phyloP scores from a whole-genome alignment of 176 grass and related monocot species.

The Lolium perenne region DNA sequence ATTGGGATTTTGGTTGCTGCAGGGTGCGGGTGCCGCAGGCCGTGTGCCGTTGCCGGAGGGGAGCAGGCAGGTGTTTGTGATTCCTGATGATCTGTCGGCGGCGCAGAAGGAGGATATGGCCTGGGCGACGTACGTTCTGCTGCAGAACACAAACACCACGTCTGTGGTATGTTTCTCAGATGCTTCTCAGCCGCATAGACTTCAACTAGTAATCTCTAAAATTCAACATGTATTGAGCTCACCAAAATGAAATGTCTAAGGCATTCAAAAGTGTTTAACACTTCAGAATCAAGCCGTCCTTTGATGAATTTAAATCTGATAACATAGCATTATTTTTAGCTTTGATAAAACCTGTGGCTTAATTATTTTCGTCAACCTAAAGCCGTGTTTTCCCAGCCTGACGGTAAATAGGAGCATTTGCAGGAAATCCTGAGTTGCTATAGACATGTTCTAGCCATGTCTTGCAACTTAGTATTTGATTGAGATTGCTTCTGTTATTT shows the following conservation, averaged over 20 bases:
- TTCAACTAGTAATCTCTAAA: not conserved
- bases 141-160: constrained; percentile 84
- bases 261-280: not conserved
- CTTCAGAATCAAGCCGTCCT: not conserved
- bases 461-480: constrained; percentile 1
- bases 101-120: constrained; percentile 77
- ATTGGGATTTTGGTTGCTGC: constrained; percentile 29
- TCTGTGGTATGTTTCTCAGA: constrained; percentile 66
- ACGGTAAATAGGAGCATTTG: not conserved
- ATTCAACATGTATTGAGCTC: not conserved
- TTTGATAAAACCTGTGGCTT: not conserved
- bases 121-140: constrained; percentile 80
- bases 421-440: not conserved
- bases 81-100: constrained; percentile 62
- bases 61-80: constrained; percentile 74
- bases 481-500: not conserved
- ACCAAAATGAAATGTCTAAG: not conserved
- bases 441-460: constrained; percentile 14
- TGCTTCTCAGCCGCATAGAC: not conserved
- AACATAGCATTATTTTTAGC: not conserved
- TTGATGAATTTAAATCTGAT: not conserved
- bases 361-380: not conserved
- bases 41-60: constrained; percentile 66
- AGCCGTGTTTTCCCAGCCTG: not conserved
- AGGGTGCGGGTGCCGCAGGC: constrained; percentile 74